These are phyloP conservation scores for Digitaria exilis DNA, from an alignment of 202 grass and related monocot genomes.

Conservation along the genomic window DNA sequence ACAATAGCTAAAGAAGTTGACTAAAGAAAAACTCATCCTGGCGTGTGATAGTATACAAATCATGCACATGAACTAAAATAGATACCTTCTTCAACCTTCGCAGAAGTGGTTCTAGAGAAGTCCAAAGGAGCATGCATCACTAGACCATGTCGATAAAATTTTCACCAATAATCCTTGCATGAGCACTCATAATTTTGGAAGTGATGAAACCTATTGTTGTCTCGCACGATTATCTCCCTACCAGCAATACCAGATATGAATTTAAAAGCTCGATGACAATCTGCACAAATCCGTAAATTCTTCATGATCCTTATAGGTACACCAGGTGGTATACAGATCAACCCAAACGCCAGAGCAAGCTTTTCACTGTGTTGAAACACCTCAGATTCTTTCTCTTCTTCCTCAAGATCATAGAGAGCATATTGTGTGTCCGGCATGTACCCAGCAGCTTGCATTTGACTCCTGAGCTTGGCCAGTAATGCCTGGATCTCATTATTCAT, in stretches of 20 bases:
- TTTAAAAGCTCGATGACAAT: conserved; percentile 72
- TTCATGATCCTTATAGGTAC: too few relatives aligned
- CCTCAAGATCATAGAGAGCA: too few relatives aligned
- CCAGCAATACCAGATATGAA: conserved; percentile 76
- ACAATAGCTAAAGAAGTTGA: neutral
- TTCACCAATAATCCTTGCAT: conserved; percentile 83
- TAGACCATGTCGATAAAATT: neutral
- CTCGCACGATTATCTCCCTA: conserved; percentile 81
- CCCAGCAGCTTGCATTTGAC: too few relatives aligned
- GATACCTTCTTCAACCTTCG: conserved; percentile 34
- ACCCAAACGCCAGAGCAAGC: too few relatives aligned
- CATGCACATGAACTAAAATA: neutral
- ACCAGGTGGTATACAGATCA: too few relatives aligned
- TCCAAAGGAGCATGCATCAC: conserved; percentile 11
- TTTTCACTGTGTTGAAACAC: too few relatives aligned
- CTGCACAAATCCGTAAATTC: conserved; percentile 76
- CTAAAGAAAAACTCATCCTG: neutral
- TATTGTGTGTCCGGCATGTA: too few relatives aligned
- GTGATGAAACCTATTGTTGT: conserved; percentile 83
- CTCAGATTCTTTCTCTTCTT: too few relatives aligned
- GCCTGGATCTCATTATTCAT: too few relatives aligned
- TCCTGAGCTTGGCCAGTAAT: too few relatives aligned
- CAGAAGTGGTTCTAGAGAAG: neutral
- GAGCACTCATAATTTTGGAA: conserved; percentile 80
- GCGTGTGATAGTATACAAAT: neutral